Evolutionary conservation across 306 rosid genomes (phyloP).

Genomic region (Trifolium fragiferum): DNA sequence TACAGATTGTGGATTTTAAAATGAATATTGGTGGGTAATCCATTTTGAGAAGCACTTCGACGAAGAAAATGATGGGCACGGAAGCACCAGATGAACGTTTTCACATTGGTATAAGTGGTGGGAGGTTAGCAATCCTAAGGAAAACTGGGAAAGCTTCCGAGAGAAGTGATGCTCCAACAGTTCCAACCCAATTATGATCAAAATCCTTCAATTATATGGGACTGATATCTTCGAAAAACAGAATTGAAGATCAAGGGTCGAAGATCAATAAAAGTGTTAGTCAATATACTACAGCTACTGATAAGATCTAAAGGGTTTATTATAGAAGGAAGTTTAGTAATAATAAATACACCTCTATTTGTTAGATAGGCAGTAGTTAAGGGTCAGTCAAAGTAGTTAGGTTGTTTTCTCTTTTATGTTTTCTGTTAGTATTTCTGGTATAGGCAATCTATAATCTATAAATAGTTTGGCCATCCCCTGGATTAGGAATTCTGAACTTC

Average conservation of each 20-base stretch:
- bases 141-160: slow-evolving; percentile 9
- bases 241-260: background rate
- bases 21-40: background rate
- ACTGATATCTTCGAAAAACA: background rate
- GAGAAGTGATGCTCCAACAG: background rate
- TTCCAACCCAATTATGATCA: slow-evolving; percentile 22
- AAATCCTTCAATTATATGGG: background rate
- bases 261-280: background rate
- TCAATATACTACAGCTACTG: background rate
- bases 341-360: background rate
- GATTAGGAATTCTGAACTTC: background rate
- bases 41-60: background rate
- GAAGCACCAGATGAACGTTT: background rate
- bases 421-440: background rate
- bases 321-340: background rate
- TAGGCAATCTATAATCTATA: background rate
- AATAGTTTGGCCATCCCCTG: background rate
- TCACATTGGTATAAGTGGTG: background rate
- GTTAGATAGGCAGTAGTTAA: background rate
- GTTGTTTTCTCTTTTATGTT: background rate
- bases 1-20: slow-evolving; percentile 10
- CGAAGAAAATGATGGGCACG: background rate
- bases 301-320: background rate
- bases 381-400: background rate
- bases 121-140: background rate